A percentile compares a stretch with the other conserved stretches of the same genome.
Evolutionary conservation across 257 asterid species (phyloP).

Genomic region (Nicotiana sylvestris): DNA sequence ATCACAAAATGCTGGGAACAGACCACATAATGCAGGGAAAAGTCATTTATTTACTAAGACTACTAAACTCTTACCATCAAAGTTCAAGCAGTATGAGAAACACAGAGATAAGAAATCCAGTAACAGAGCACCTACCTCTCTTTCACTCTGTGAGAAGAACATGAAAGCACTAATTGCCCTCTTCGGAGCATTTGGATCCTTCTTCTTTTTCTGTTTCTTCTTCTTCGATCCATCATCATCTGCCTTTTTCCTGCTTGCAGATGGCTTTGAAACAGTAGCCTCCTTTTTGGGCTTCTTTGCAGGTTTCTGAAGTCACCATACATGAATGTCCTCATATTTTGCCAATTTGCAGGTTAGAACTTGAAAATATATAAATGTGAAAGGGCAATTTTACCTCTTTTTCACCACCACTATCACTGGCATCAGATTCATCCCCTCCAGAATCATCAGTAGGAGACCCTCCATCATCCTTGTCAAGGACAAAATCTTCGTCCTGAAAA

Average conservation of each 20-base stretch:
- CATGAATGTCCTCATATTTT: conserved; percentile 15
- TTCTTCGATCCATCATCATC: conserved; percentile 64
- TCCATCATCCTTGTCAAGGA: conserved; percentile 64
- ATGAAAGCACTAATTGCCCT: conserved; percentile 78
- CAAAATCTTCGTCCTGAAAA: conserved; percentile 81
- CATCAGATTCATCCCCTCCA: conserved; percentile 80
- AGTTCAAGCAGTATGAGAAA: neutral
- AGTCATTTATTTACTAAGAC: neutral
- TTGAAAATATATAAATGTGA: neutral
- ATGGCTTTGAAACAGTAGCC: conserved; percentile 50
- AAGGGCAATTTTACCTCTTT: conserved; percentile 40
- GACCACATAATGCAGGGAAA: neutral
- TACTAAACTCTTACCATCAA: neutral
- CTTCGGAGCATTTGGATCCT: conserved; percentile 95
- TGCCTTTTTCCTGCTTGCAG: conserved; percentile 55
- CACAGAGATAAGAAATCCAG: neutral
- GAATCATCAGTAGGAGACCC: conserved; percentile 98
- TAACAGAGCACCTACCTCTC: conserved; percentile 56
- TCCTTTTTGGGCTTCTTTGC: conserved; percentile 58
- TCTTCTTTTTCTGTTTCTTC: conserved; percentile 82
- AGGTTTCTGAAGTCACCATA: conserved; percentile 40
- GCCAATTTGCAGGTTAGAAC: neutral
- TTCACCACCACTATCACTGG: conserved; percentile 55
- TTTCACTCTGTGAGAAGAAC: conserved; percentile 77
- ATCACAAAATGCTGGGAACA: neutral